Percentiles rank a stretch among this genome's conserved stretches.
Conservation (phyloP, 2,329 filamentous ascomycete species). For the Aureobasidium sp. region DNA sequence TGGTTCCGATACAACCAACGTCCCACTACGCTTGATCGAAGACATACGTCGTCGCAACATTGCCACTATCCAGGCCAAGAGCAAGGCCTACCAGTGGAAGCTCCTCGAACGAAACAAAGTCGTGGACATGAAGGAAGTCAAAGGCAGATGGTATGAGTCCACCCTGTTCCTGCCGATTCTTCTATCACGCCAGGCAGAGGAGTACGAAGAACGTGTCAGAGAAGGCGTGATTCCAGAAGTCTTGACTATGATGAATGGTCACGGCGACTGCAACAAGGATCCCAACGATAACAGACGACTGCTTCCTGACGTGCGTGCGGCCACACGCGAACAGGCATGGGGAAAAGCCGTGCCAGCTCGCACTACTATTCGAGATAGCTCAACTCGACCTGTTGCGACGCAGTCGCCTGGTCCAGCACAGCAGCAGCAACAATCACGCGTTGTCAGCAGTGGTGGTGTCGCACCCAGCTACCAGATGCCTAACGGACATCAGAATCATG, state of each 20-base stretch:
- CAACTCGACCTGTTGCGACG: constrained; percentile 27
- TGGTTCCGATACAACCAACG: constrained; percentile 31
- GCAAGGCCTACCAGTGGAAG: constrained; percentile 36
- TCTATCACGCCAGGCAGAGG: constrained; percentile 20
- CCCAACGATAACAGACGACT: background rate
- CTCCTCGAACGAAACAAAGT: constrained; percentile 29
- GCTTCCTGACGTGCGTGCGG: constrained; percentile 6
- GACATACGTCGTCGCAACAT: constrained; percentile 45
- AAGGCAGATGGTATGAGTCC: constrained; percentile 56
- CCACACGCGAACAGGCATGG: constrained; percentile 33
- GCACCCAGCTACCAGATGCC: constrained; percentile 6
- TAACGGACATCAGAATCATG: background rate
- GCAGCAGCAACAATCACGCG: constrained; percentile 17
- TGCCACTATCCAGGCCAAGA: constrained; percentile 33
- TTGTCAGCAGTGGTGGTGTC: constrained; percentile 15
- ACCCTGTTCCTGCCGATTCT: constrained; percentile 41
- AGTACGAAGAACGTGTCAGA: constrained; percentile 21
- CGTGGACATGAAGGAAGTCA: constrained; percentile 43
- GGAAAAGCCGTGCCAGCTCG: constrained; percentile 34
- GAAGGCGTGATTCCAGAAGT: constrained; percentile 30
- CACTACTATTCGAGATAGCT: constrained; percentile 33
- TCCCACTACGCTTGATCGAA: constrained; percentile 46
- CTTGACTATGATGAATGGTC: constrained; percentile 29
- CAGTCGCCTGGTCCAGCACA: background rate
- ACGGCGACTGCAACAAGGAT: constrained; percentile 27